Conservation (phyloP, 768 basidiomycete species). For the Mycena pura region DNA sequence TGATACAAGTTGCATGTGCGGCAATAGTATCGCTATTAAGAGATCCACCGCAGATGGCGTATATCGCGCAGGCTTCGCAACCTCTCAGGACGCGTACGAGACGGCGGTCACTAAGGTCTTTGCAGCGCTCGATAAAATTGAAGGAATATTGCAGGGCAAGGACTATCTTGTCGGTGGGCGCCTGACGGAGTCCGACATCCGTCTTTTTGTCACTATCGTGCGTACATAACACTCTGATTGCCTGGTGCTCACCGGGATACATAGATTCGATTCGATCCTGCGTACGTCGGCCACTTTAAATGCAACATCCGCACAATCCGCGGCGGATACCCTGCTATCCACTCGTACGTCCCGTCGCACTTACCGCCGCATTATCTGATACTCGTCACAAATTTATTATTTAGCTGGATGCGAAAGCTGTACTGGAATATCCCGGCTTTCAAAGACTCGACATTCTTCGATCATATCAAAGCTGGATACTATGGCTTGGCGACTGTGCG, state of each 20-base stretch:
- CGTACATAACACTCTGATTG: slow-evolving; percentile 35
- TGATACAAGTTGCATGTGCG: too few species aligned
- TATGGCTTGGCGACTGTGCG: slow-evolving; percentile 54
- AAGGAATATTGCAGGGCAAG: slow-evolving; percentile 76
- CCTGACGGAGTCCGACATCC: slow-evolving; percentile 85
- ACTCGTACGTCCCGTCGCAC: slow-evolving; percentile 57
- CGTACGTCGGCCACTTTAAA: slow-evolving; percentile 92
- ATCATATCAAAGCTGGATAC: slow-evolving; percentile 83
- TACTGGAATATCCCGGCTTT: slow-evolving; percentile 94
- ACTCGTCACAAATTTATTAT: neutral
- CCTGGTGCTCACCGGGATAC: neutral
- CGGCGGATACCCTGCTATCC: slow-evolving; percentile 82
- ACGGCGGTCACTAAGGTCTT: slow-evolving; percentile 78
- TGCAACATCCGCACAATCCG: slow-evolving; percentile 90
- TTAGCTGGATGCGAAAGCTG: slow-evolving; percentile 83
- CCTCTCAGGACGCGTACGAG: slow-evolving; percentile 80
- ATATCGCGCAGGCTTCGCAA: slow-evolving; percentile 89
- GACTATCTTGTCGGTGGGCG: slow-evolving; percentile 82
- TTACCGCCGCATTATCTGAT: slow-evolving; percentile 8
- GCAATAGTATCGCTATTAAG: neutral
- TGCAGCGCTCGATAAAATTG: slow-evolving; percentile 78
- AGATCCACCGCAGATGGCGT: slow-evolving; percentile 67
- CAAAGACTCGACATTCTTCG: slow-evolving; percentile 85
- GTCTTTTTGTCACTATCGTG: slow-evolving; percentile 91
- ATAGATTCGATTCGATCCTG: slow-evolving; percentile 88